Conservation (phyloP, 1,284 basidiomycete species). For the Microbotryum scabiosae region DNA sequence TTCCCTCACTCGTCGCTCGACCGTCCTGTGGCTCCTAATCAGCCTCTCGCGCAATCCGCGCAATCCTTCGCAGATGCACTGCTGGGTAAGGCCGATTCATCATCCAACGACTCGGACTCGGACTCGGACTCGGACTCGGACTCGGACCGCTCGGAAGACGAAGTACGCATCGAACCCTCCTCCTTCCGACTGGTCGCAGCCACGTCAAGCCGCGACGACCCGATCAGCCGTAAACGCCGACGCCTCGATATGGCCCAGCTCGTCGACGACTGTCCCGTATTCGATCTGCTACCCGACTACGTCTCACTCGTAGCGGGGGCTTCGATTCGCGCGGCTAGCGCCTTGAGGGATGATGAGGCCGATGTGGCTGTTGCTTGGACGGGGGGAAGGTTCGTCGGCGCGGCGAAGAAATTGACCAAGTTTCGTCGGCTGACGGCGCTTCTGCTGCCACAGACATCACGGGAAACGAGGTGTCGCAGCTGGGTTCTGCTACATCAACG, state of each 20-base stretch:
- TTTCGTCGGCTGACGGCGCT: not conserved
- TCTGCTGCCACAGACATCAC: slow-evolving; percentile 53
- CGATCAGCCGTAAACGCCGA: slow-evolving; percentile 32
- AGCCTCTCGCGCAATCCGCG: not conserved
- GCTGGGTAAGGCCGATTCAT: slow-evolving; percentile 43
- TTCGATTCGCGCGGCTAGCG: slow-evolving; percentile 59
- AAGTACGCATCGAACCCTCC: not conserved
- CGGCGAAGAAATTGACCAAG: not conserved
- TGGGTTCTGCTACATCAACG: slow-evolving; percentile 91
- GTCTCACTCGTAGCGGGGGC: slow-evolving; percentile 65
- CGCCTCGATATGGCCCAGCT: slow-evolving; percentile 36
- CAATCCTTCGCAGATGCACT: slow-evolving; percentile 8
- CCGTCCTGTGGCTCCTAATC: not conserved
- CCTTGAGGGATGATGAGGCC: slow-evolving; percentile 50
- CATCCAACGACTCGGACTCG: slow-evolving; percentile 16
- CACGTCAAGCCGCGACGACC: not conserved
- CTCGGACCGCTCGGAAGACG: slow-evolving; percentile 11
- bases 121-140: not conserved
- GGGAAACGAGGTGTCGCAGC: slow-evolving; percentile 63
- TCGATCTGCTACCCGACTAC: slow-evolving; percentile 60
- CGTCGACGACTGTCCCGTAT: slow-evolving; percentile 69
- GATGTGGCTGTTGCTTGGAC: slow-evolving; percentile 74
- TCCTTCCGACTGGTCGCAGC: not conserved
- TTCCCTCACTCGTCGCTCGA: not conserved
- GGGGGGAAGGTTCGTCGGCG: slow-evolving; percentile 49